A percentile compares a stretch with the other conserved stretches of the same genome.
phyloP scores from a whole-genome alignment of 2,329 filamentous ascomycete genomes.

The Aspergillus costaricaensis region DNA sequence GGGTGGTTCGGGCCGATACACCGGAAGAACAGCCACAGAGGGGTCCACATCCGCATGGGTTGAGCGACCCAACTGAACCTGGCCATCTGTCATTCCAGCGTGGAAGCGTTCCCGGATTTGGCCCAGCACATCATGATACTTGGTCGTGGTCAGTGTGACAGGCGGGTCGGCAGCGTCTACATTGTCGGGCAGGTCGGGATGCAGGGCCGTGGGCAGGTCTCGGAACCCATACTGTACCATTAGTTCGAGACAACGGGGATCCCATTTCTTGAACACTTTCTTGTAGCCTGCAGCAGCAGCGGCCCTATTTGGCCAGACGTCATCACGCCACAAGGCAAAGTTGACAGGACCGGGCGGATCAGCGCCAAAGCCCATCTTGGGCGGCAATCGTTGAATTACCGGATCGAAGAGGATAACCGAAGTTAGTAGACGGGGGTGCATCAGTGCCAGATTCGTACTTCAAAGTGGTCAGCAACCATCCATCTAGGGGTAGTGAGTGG shows the following conservation, averaged over 20 bases:
- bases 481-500: neutral
- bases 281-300: neutral
- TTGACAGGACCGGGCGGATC: neutral
- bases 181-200: neutral
- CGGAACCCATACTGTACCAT: neutral
- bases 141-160: neutral
- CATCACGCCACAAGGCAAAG: neutral
- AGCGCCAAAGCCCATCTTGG: neutral
- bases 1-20: conserved; percentile 12
- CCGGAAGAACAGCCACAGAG: conserved; percentile 1
- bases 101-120: conserved; percentile 33
- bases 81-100: conserved; percentile 31
- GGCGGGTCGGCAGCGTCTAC: neutral
- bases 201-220: neutral
- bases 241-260: neutral
- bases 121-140: conserved; percentile 22
- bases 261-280: neutral
- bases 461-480: neutral
- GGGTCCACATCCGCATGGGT: conserved; percentile 15
- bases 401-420: conserved; percentile 11
- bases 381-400: neutral
- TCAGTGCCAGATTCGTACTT: conserved; percentile 6
- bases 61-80: conserved; percentile 17
- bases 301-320: neutral
- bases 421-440: conserved; percentile 13